Evolutionary conservation across 768 basidiomycete species (phyloP).

Genomic region (Sistotremastrum suecicum): DNA sequence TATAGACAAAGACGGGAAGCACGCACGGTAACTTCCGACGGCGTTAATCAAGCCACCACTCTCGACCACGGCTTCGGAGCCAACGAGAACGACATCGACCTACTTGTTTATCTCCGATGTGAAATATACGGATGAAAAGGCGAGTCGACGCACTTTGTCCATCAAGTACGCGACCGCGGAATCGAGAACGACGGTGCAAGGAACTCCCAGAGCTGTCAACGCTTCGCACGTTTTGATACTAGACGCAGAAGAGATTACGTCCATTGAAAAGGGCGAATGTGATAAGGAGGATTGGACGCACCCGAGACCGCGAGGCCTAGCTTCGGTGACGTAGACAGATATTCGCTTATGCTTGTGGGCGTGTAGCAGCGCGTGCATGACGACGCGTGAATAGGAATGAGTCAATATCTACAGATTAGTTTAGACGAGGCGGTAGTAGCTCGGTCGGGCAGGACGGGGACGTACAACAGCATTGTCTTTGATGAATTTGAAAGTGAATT

Average conservation of each 20-base stretch:
- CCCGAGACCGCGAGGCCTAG: conserved; percentile 81
- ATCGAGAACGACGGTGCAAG: conserved; percentile 89
- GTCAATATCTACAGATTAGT: conserved; percentile 66
- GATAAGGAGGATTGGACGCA: conserved; percentile 23
- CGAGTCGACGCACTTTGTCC: conserved; percentile 36
- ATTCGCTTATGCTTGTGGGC: conserved; percentile 89
- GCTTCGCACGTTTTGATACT: conserved; percentile 87
- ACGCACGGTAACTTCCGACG: conserved; percentile 67
- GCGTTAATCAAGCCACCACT: conserved; percentile 87
- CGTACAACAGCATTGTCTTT: conserved; percentile 84
- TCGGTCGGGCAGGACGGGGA: conserved; percentile 5
- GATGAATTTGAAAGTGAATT: conserved; percentile 81
- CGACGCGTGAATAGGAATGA: conserved; percentile 93
- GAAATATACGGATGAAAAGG: no score
- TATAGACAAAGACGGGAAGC: no score
- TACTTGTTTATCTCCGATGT: no score
- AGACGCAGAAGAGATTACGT: conserved; percentile 7
- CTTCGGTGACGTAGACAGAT: conserved; percentile 96
- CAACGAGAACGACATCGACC: conserved; percentile 89
- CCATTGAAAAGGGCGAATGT: conserved; percentile 3
- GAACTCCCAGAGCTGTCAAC: conserved; percentile 80
- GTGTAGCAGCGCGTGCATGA: conserved; percentile 80
- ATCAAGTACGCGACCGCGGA: conserved; percentile 95
- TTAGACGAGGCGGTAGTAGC: not conserved
- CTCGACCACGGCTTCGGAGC: conserved; percentile 96